Evolutionary conservation across 371 early-diverging fungal genomes (phyloP).

Genomic region (Mucor ambiguus): DNA sequence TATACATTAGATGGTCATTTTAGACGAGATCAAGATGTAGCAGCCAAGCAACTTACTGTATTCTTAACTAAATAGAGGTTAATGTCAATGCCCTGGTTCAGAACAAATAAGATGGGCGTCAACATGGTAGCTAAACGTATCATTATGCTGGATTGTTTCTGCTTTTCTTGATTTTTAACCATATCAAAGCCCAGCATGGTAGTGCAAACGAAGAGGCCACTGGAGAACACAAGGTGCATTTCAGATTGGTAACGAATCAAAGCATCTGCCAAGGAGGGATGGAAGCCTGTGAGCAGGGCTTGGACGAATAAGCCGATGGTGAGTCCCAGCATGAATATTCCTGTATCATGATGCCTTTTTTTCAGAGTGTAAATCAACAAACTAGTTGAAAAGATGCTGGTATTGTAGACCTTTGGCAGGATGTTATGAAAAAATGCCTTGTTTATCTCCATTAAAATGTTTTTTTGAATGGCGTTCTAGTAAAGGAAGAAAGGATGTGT

Average conservation of each 20-base stretch:
- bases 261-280: not conserved
- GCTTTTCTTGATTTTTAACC: not conserved
- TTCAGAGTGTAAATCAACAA: not conserved
- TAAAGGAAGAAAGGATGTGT: not conserved
- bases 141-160: not conserved
- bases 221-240: not conserved
- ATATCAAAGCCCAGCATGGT: not conserved
- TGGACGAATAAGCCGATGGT: not conserved
- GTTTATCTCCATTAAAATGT: not conserved
- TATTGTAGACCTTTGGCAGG: not conserved
- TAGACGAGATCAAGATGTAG: not conserved
- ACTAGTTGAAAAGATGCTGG: not conserved
- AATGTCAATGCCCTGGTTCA: conserved; percentile 20
- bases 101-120: conserved; percentile 3
- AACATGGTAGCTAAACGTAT: not conserved
- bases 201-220: not conserved
- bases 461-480: no score
- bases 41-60: not conserved
- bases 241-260: not conserved
- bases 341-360: not conserved
- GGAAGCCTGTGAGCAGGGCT: not conserved
- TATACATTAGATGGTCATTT: not conserved
- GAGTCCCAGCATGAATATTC: not conserved
- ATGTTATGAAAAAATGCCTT: not conserved
- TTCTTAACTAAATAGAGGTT: not conserved